Conservation (phyloP, 108 stramenopile genomes). For the Pseudonitzschia multiseries region DNA sequence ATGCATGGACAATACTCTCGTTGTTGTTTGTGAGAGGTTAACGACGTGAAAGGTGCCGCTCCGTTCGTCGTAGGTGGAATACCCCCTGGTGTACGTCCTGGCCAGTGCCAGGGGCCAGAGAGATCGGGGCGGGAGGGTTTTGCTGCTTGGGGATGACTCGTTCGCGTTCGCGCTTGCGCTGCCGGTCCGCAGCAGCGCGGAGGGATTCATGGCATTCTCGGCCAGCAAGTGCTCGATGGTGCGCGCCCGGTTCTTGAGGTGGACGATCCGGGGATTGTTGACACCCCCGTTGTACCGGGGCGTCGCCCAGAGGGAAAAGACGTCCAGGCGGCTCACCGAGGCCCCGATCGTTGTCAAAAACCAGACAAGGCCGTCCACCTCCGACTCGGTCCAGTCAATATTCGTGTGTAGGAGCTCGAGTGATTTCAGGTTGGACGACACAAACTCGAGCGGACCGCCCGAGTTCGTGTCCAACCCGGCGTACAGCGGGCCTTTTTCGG, state of each 20-base stretch:
- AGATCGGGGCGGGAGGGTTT: neutral
- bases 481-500: neutral
- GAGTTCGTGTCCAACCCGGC: neutral
- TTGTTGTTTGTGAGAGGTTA: too few species aligned
- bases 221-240: neutral
- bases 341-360: neutral
- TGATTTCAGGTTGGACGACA: neutral
- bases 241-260: neutral
- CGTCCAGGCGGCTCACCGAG: neutral
- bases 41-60: neutral
- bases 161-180: too few species aligned
- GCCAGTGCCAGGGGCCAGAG: neutral
- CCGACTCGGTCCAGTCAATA: neutral
- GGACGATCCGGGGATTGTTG: neutral
- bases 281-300: neutral
- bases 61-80: neutral
- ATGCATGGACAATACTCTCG: too few species aligned
- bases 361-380: neutral
- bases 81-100: neutral
- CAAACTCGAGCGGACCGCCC: neutral
- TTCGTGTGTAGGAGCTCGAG: neutral
- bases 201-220: neutral
- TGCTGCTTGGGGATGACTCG: too few species aligned
- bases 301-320: neutral
- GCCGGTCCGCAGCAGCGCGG: neutral